Evolutionary conservation across 1,284 basidiomycete genomes (phyloP).

Genomic region (Athelia sp.): DNA sequence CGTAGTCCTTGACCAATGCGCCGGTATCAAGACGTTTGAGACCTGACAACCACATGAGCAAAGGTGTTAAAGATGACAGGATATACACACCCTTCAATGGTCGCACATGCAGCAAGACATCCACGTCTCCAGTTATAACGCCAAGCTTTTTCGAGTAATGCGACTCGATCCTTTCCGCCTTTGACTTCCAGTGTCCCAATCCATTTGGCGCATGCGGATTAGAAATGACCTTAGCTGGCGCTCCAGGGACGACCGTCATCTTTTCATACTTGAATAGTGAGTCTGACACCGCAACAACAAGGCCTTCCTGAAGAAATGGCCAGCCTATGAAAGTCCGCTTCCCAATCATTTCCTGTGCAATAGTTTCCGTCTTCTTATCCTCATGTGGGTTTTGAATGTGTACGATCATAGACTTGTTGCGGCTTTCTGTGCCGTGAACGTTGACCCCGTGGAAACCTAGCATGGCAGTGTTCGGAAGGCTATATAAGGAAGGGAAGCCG

Average conservation of each 20-base stretch:
- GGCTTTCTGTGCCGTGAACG: conserved; percentile 87
- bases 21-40: conserved; percentile 86
- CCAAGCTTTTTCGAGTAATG: conserved; percentile 89
- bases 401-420: conserved; percentile 91
- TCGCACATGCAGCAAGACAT: conserved; percentile 78
- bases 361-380: conserved; percentile 59
- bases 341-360: conserved; percentile 76
- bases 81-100: conserved; percentile 74
- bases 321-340: conserved; percentile 81
- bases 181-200: conserved; percentile 68
- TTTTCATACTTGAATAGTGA: conserved; percentile 85
- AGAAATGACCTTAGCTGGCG: conserved; percentile 53
- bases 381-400: conserved; percentile 79
- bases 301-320: conserved; percentile 94
- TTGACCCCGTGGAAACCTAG: conserved; percentile 90
- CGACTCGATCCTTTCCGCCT: conserved; percentile 78
- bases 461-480: conserved; percentile 74
- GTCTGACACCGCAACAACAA: conserved; percentile 86
- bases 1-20: conserved; percentile 94
- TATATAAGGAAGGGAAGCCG: conserved; percentile 94
- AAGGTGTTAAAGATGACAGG: not conserved
- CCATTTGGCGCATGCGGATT: conserved; percentile 70
- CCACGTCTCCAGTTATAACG: conserved; percentile 79
- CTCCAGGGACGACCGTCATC: conserved; percentile 48
- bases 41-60: conserved; percentile 37